Conservation (phyloP, 2,329 filamentous ascomycete species). For the Colletotrichum sp. region DNA sequence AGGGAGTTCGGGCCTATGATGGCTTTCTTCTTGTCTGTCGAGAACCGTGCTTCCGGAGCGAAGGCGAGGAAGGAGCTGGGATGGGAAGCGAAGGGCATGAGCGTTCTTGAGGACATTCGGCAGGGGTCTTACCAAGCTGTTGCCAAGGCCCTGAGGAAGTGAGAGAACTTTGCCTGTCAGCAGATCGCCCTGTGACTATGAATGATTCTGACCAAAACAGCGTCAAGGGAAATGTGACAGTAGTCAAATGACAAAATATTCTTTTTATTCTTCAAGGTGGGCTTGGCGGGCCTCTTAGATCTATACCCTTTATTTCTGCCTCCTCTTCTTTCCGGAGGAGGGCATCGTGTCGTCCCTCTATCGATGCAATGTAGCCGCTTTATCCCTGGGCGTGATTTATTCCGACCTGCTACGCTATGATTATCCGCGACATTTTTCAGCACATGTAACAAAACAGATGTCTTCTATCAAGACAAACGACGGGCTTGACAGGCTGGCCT, state of each 20-base stretch:
- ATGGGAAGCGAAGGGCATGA: conserved; percentile 37
- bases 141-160: conserved; percentile 15
- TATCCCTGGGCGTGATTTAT: background rate
- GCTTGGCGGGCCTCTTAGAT: background rate
- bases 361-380: background rate
- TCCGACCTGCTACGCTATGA: conserved; percentile 2
- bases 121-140: conserved; percentile 29
- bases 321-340: background rate
- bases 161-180: background rate
- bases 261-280: background rate
- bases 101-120: conserved; percentile 37
- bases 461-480: background rate
- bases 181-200: background rate
- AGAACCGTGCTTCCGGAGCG: conserved; percentile 35
- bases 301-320: background rate
- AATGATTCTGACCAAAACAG: background rate
- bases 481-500: background rate
- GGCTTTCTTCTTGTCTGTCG: conserved; percentile 34
- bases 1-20: conserved; percentile 33
- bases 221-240: background rate
- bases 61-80: conserved; percentile 43
- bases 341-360: background rate
- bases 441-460: background rate
- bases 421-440: background rate
- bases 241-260: background rate